Evolutionary conservation across 495 filamentous ascomycete genomes (phyloP).

Genomic region (Daldinia vernicosa): DNA sequence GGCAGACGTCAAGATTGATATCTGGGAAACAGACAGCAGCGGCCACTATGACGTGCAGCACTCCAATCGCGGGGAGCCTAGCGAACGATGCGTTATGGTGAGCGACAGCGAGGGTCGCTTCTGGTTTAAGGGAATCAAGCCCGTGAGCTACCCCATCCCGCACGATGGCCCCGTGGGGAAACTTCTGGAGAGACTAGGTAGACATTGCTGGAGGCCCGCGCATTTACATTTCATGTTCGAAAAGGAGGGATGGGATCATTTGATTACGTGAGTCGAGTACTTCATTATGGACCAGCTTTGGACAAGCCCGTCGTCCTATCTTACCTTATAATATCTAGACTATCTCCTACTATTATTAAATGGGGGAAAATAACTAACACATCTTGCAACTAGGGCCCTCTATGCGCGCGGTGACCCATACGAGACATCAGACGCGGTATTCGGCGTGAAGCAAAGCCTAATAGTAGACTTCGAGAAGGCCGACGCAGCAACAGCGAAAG

Average conservation of each 20-base stretch:
- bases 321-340: too few species aligned
- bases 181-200: conserved; percentile 72
- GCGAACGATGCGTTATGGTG: conserved; percentile 81
- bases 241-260: conserved; percentile 80
- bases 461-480: conserved; percentile 76
- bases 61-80: conserved; percentile 70
- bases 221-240: conserved; percentile 98
- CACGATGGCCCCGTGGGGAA: conserved; percentile 89
- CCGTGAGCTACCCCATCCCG: conserved; percentile 90
- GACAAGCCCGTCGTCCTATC: too few species aligned
- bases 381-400: conserved; percentile 64
- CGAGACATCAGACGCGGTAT: conserved; percentile 90
- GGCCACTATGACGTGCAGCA: conserved; percentile 94
- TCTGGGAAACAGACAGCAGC: conserved; percentile 91
- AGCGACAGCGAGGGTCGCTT: conserved; percentile 76
- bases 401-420: conserved; percentile 88
- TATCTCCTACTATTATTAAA: too few species aligned
- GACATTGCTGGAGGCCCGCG: conserved; percentile 83
- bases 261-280: conserved; percentile 77
- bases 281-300: not conserved
- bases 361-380: not conserved
- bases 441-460: conserved; percentile 88
- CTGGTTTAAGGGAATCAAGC: conserved; percentile 89
- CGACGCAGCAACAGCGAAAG: conserved; percentile 64
- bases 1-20: conserved; percentile 77